Evolutionary conservation across 805 yeast genomes (phyloP), one percentile per base, ranked within the genome.

Genomic region (Yamadazyma insecticola): DNA sequence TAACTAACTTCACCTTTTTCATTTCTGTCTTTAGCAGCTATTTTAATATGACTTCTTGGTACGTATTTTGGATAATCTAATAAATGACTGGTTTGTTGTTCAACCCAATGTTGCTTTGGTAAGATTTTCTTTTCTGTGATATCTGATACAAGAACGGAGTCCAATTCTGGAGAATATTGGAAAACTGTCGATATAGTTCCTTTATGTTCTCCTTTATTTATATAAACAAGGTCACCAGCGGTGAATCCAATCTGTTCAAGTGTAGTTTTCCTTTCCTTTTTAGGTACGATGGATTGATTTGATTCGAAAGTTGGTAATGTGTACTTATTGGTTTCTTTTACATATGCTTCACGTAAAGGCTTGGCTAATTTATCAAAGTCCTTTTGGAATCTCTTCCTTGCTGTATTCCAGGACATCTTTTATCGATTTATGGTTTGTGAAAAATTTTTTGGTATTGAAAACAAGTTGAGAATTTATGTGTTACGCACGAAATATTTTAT

Each of bases 161-260:
- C 84, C 14, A 78, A 69, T 26, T 71, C 68, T n/a, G 63, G 58
- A 30, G 72, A 74, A 39, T 77, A 75, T 36, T 76, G 74, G 37
- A 72, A 67, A 8, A 90, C 73, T 33, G 74, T 74, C 6, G 90
- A 78, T 10, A 88, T 69, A 16, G 74, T 77, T n/a, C 96, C 95
- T 48, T 75, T 76, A 48, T 74, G 71, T 28, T 70, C 67, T 13
- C 97, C 97, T 30, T 69, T 70, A 16, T 76, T 64, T 16, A 87
- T 67, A 50, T 86, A 72, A 2, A 84, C 95, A 39, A 81, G 65
- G 57, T 86, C 96, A 13, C 95, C 95, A 14, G 75, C 76, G 27
- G 78, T 64, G 41, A 75, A 77, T 28, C 75, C 78, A 65, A 82
- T 71, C 27, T 81, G 70, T 37, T 66, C 64, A 20, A 73, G 62